phyloP scores from a whole-genome alignment of 2,329 filamentous ascomycete species.

The Elsinoe perseae region DNA sequence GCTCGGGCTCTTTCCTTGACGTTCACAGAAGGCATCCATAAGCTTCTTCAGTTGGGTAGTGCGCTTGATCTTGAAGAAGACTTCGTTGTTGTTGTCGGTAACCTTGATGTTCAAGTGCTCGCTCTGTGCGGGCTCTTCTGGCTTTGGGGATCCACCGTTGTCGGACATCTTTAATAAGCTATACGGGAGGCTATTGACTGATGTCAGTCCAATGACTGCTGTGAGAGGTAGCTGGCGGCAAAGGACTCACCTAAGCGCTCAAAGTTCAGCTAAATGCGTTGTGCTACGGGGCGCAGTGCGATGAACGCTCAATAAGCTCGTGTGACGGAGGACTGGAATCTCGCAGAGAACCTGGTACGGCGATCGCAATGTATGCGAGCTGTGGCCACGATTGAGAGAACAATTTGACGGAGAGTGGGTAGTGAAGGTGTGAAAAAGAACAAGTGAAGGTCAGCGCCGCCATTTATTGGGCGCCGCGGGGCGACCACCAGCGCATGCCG shows the following conservation, averaged over 20 bases:
- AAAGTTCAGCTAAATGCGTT: background rate
- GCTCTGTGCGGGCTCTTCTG: conserved; percentile 42
- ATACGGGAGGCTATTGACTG: conserved; percentile 24
- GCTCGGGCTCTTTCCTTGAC: conserved; percentile 76
- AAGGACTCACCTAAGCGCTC: background rate
- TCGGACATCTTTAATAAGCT: conserved; percentile 49
- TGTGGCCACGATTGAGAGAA: background rate
- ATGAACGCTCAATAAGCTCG: background rate
- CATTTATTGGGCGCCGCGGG: conserved; percentile 5
- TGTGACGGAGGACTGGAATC: background rate
- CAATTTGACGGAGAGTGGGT: conserved; percentile 13
- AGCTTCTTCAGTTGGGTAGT: conserved; percentile 93
- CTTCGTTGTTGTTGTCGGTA: conserved; percentile 98
- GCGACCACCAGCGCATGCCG: conserved; percentile 5
- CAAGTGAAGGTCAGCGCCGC: conserved; percentile 1
- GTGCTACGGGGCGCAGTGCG: background rate
- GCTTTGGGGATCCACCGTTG: conserved; percentile 32
- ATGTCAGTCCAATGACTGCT: background rate
- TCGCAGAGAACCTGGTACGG: background rate
- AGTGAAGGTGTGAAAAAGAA: conserved; percentile 6
- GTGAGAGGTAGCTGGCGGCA: background rate
- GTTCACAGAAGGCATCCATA: conserved; percentile 96
- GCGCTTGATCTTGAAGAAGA: conserved; percentile 99
- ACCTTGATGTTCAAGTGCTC: conserved; percentile 99
- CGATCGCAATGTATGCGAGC: background rate